Conservation (phyloP, 345 rosid genomes). For the Erysimum cheiranthoides region DNA sequence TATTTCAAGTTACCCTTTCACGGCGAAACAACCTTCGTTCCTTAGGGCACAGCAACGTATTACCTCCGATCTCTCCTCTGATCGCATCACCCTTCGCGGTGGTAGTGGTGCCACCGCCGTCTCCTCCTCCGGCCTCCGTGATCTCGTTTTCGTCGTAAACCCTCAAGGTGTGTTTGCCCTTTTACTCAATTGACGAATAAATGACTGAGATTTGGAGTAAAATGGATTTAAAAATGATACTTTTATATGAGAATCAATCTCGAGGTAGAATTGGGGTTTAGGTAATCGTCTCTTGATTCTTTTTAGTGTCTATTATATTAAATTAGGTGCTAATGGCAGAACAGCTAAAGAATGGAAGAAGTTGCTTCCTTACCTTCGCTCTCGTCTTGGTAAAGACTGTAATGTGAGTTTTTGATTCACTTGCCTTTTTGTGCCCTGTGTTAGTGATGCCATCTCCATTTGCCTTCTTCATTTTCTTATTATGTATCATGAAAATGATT, state of each 20-base stretch:
- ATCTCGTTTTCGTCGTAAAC: slow-evolving; percentile 91
- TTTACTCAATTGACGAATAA: slow-evolving; percentile 12
- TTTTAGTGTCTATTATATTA: slow-evolving; percentile 6
- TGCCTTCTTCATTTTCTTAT: neutral
- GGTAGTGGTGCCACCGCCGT: slow-evolving; percentile 21
- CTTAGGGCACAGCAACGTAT: slow-evolving; percentile 48
- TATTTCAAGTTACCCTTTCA: slow-evolving; percentile 34
- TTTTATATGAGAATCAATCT: slow-evolving; percentile 8
- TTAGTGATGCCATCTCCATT: slow-evolving; percentile 3
- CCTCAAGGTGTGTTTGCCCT: slow-evolving; percentile 63
- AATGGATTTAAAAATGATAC: slow-evolving; percentile 9
- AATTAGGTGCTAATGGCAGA: slow-evolving; percentile 88
- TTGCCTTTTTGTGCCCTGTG: slow-evolving; percentile 13
- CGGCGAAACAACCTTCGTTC: slow-evolving; percentile 49
- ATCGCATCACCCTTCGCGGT: slow-evolving; percentile 44
- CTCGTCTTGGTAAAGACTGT: slow-evolving; percentile 73
- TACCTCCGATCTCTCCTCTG: too few species aligned
- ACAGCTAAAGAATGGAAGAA: slow-evolving; percentile 93
- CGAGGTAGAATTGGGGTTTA: slow-evolving; percentile 9
- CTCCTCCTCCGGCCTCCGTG: slow-evolving; percentile 71
- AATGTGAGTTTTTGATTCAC: slow-evolving; percentile 59
- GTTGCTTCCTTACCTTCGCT: slow-evolving; percentile 78
- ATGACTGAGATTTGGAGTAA: neutral
- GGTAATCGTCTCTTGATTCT: slow-evolving; percentile 4
- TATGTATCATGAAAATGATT: neutral